phyloP scores from a whole-genome alignment of 371 early-diverging fungal genomes.

The Gilbertella persicaria region DNA sequence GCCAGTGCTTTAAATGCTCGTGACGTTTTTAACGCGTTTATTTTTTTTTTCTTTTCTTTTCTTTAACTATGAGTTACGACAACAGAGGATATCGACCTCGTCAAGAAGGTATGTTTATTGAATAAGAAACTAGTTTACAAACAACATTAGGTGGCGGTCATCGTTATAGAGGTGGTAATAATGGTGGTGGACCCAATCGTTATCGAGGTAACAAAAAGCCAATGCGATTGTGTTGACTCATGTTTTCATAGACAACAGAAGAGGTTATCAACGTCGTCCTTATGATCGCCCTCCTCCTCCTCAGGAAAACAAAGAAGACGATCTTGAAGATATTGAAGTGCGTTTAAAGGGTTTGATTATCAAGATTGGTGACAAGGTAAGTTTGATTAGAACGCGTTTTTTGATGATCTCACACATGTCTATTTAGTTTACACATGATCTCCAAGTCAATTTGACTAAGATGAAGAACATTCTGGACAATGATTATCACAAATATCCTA shows the following conservation, averaged over 20 bases:
- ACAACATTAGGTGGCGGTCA: slow-evolving; percentile 2
- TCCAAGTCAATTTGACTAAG: slow-evolving; percentile 67
- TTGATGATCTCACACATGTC: background rate
- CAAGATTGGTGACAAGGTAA: slow-evolving; percentile 78
- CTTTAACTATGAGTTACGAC: slow-evolving; percentile 34
- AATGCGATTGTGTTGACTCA: background rate
- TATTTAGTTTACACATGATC: slow-evolving; percentile 53
- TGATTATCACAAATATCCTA: slow-evolving; percentile 67
- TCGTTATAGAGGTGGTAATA: slow-evolving; percentile 11
- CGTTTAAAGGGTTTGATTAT: slow-evolving; percentile 73
- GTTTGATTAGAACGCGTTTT: background rate
- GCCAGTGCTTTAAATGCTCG: too few relatives aligned
- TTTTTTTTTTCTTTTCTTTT: background rate
- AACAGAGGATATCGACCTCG: slow-evolving; percentile 41
- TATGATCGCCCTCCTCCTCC: slow-evolving; percentile 28
- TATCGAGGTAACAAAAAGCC: slow-evolving; percentile 16
- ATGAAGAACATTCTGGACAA: slow-evolving; percentile 71
- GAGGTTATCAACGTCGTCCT: slow-evolving; percentile 26
- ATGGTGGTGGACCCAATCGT: slow-evolving; percentile 22
- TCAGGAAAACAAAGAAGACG: slow-evolving; percentile 46
- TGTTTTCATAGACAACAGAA: slow-evolving; percentile 23
- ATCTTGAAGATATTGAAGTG: slow-evolving; percentile 67
- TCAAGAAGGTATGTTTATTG: slow-evolving; percentile 28
- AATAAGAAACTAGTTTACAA: background rate
- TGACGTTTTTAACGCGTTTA: slow-evolving; percentile 3